A percentile compares a stretch with the other conserved stretches of the same genome.
These are phyloP conservation scores for Ajuga chamaepitys DNA, from an alignment of 257 asterid species.

Conservation along the genomic window DNA sequence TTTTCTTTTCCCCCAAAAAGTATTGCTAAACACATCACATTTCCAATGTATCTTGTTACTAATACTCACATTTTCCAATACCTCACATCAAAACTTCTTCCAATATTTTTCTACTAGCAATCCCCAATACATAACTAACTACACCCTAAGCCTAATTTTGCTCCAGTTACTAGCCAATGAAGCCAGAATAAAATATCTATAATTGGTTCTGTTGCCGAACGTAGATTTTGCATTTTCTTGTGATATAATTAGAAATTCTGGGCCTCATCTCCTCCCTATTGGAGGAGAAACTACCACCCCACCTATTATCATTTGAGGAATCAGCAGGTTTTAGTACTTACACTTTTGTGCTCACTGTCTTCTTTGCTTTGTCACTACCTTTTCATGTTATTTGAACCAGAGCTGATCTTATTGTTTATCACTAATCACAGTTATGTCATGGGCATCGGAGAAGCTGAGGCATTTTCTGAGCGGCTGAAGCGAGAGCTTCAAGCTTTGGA, in stretches of 20 bases:
- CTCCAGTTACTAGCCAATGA: neutral
- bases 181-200: neutral
- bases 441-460: slow-evolving; percentile 99
- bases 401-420: slow-evolving; percentile 10
- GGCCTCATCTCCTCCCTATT: too few species aligned
- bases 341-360: neutral
- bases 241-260: too few species aligned
- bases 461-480: slow-evolving; percentile 95
- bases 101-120: neutral
- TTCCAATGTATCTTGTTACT: too few species aligned
- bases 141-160: neutral
- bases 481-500: slow-evolving; percentile 98
- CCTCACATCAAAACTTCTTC: neutral
- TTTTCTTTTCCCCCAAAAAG: too few species aligned
- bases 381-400: slow-evolving; percentile 10
- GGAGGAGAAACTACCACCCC: too few species aligned
- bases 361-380: neutral
- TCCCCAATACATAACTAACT: neutral
- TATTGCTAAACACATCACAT: too few species aligned
- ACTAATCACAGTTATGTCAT: slow-evolving; percentile 70
- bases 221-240: neutral
- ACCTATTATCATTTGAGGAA: too few species aligned
- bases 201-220: neutral
- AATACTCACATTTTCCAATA: neutral
- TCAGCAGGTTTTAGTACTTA: too few species aligned